Conservation (phyloP, 2,329 filamentous ascomycete species). For the Colletotrichum tropicicola region DNA sequence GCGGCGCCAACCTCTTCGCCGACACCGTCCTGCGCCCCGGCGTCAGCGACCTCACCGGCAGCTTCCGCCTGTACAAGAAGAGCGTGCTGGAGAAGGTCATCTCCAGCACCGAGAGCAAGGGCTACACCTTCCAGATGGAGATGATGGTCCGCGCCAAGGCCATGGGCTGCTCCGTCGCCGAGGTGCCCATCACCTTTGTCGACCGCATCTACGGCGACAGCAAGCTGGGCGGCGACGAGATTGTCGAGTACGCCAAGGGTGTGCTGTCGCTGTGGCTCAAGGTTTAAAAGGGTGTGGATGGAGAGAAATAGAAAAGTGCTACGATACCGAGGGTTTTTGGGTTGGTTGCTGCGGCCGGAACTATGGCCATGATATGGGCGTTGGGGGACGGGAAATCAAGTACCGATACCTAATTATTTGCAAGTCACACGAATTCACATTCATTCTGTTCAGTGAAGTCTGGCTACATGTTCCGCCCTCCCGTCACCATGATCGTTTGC, state of each 20-base stretch:
- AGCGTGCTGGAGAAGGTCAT: slow-evolving; percentile 90
- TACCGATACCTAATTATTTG: slow-evolving; percentile 31
- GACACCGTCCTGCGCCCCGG: slow-evolving; percentile 93
- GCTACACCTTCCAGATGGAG: slow-evolving; percentile 99
- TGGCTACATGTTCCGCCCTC: slow-evolving; percentile 73
- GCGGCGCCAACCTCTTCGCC: slow-evolving; percentile 93
- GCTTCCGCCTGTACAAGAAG: slow-evolving; percentile 95
- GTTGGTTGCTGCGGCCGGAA: background rate
- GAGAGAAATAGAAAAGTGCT: background rate
- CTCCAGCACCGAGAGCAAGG: slow-evolving; percentile 89
- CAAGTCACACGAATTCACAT: slow-evolving; percentile 7
- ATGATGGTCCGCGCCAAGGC: slow-evolving; percentile 98
- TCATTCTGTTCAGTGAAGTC: too few relatives aligned
- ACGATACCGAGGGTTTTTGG: slow-evolving; percentile 16
- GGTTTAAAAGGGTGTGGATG: slow-evolving; percentile 58
- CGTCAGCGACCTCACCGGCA: slow-evolving; percentile 94
- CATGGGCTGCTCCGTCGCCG: slow-evolving; percentile 92
- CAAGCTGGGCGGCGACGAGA: slow-evolving; percentile 94
- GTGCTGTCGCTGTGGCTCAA: slow-evolving; percentile 81
- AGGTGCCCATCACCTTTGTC: slow-evolving; percentile 96
- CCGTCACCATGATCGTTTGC: slow-evolving; percentile 88
- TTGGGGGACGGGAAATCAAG: slow-evolving; percentile 28
- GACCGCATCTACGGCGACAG: slow-evolving; percentile 95
- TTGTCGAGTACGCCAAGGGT: slow-evolving; percentile 94
- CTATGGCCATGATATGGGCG: slow-evolving; percentile 21